Evolutionary conservation across 805 yeast species (phyloP).

Genomic region (Kockiozyma suomiensis): DNA sequence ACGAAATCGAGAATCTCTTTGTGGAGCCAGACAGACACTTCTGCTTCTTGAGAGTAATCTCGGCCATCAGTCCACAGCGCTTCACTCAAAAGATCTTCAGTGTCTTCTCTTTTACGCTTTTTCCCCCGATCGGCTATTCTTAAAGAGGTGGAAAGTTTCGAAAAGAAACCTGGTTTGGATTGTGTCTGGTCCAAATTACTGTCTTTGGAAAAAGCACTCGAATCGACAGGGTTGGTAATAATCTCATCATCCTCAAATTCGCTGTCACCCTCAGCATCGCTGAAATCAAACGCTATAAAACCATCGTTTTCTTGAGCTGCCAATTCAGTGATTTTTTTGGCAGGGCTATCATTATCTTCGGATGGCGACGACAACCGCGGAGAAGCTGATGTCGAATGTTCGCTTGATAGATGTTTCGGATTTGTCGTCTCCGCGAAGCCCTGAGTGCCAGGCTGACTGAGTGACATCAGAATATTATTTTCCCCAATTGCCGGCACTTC

Average conservation of each 20-base stretch:
- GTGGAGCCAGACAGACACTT: slow-evolving; percentile 84
- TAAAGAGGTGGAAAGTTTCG: slow-evolving; percentile 14
- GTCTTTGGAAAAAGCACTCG: not conserved
- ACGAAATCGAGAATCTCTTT: slow-evolving; percentile 83
- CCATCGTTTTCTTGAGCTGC: slow-evolving; percentile 41
- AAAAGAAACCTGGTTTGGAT: slow-evolving; percentile 4
- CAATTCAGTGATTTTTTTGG: not conserved
- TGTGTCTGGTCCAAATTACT: not conserved
- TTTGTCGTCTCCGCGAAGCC: too few relatives aligned
- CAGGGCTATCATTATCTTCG: not conserved
- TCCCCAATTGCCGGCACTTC: too few relatives aligned
- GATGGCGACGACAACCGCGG: not conserved
- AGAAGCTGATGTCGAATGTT: not conserved
- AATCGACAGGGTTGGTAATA: not conserved
- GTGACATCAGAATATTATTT: too few relatives aligned
- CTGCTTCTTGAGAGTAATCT: slow-evolving; percentile 75
- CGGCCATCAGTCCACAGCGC: slow-evolving; percentile 77
- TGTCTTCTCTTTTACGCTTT: slow-evolving; percentile 25
- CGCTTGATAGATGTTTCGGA: too few relatives aligned
- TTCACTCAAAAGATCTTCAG: not conserved
- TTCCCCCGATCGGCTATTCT: slow-evolving; percentile 10
- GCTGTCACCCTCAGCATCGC: slow-evolving; percentile 49
- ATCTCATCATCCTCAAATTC: slow-evolving; percentile 41
- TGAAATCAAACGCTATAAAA: slow-evolving; percentile 58
- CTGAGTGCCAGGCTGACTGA: too few relatives aligned